Evolutionary conservation across 345 rosid genomes (phyloP), one percentile per base, ranked within the genome.

Genomic region (Cardiospermum halicacabum): DNA sequence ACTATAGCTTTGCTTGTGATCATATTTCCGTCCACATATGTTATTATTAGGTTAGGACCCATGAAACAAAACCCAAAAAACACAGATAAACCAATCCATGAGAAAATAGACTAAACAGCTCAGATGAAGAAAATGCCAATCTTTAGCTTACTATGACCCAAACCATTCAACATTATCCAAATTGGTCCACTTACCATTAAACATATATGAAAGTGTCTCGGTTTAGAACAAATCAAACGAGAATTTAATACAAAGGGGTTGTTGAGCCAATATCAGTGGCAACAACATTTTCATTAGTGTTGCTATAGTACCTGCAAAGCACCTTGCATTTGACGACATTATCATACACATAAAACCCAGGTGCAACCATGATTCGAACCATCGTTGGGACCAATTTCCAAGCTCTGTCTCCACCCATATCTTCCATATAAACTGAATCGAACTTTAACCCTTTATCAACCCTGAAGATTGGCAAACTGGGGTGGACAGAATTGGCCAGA

Each of bases 401-500:
- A 2, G 81, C 86, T 53, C 82, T 75, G 45, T 85, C 91, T 3
- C 86, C 86, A 37, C 87, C 88, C 68, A 78, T 74, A 62, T 85
- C 97, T 55, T 91, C 97, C 96, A 94, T 91, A 77, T 89, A 94
- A 62, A 84, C 69, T 7, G 86, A 77, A 66, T 94, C 90, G 32
- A 89, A 94, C 65, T 66, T 58, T 37, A 74, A 74, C 39, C 81
- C 85, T 40, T 69, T 81, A 67, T 87, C 96, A 48, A 91, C 89
- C 43, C 96, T 81, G 49, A 87, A 89, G 31, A 94, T 85, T 3
- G 89, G 87, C 55, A 89, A 47, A 5, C 80, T 80, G 2, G 99
- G 99, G 67, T 94, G 95, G 56, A 89, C 86, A 32, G 99, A 94
- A 65, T 89, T 91, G 39, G 99, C 97, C 75, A 94, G 76, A 8